Evolutionary conservation across 2,329 filamentous ascomycete species (phyloP).

Genomic region (Aspergillus sp.): DNA sequence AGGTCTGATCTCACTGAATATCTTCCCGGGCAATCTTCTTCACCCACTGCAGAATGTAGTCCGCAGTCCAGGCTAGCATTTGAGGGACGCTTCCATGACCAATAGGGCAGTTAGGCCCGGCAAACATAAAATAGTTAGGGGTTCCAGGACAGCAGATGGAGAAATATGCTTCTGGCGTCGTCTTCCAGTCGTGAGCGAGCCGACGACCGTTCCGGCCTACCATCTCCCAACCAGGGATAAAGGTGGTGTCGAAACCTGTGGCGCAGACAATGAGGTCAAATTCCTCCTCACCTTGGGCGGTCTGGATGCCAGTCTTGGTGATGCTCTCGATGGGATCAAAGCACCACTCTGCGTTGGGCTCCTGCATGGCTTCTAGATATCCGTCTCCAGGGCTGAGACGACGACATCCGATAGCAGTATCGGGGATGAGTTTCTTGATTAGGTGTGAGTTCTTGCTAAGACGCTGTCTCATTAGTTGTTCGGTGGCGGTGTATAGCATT

Average conservation of each 20-base stretch:
- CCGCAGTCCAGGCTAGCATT: slow-evolving; percentile 19
- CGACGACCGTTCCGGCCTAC: slow-evolving; percentile 30
- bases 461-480: slow-evolving; percentile 22
- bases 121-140: slow-evolving; percentile 36
- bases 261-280: slow-evolving; percentile 40
- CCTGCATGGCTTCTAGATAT: slow-evolving; percentile 31
- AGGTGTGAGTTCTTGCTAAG: slow-evolving; percentile 22
- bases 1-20: slow-evolving; percentile 14
- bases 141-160: slow-evolving; percentile 21
- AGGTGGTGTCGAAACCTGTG: slow-evolving; percentile 46
- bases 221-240: slow-evolving; percentile 38
- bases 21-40: slow-evolving; percentile 28
- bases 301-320: slow-evolving; percentile 24
- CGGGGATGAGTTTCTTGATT: slow-evolving; percentile 27
- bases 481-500: slow-evolving; percentile 1
- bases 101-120: slow-evolving; percentile 25
- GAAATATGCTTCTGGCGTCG: slow-evolving; percentile 28
- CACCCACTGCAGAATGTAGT: slow-evolving; percentile 32
- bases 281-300: slow-evolving; percentile 22
- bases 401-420: slow-evolving; percentile 30
- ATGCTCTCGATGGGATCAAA: slow-evolving; percentile 26
- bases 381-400: slow-evolving; percentile 32
- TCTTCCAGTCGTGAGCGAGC: slow-evolving; percentile 26
- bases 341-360: slow-evolving; percentile 26
- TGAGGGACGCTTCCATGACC: slow-evolving; percentile 27